Evolutionary conservation across 1,284 basidiomycete genomes (phyloP).

Genomic region (Irpex sp.): DNA sequence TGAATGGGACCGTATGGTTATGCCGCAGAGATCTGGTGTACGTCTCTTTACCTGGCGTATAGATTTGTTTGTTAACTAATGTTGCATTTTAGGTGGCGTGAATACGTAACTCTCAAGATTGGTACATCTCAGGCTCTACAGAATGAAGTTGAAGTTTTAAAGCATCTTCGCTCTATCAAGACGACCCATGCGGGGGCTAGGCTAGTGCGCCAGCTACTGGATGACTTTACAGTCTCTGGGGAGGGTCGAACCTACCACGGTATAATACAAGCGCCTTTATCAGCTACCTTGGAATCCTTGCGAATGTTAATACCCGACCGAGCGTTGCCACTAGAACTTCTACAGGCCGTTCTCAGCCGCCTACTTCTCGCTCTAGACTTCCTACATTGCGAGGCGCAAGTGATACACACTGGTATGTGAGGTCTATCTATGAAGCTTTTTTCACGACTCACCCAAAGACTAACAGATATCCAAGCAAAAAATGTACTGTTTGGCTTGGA

Average conservation of each 20-base stretch:
- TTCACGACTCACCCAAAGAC: too few relatives aligned
- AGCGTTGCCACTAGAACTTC: not conserved
- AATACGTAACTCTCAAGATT: not conserved
- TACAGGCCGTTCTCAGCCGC: conserved; percentile 8
- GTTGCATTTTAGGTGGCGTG: not conserved
- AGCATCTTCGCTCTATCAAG: not conserved
- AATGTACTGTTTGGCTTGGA: conserved; percentile 10
- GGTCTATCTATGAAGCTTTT: too few relatives aligned
- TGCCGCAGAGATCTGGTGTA: conserved; percentile 22
- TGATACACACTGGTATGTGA: conserved; percentile 19
- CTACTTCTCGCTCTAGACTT: conserved; percentile 19
- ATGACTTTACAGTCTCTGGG: not conserved
- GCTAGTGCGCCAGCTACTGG: not conserved
- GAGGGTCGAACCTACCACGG: not conserved
- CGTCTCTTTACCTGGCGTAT: not conserved
- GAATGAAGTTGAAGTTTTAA: not conserved
- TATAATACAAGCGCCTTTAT: not conserved
- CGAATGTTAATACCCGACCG: not conserved
- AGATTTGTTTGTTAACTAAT: not conserved
- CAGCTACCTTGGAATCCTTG: not conserved
- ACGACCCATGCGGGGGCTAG: not conserved
- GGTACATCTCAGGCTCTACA: not conserved
- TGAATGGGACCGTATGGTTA: conserved; percentile 26
- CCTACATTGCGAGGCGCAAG: conserved; percentile 20
- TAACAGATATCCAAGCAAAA: not conserved